Percentiles rank a stretch among this genome's conserved stretches.
phyloP scores from a whole-genome alignment of 179 eudicot genomes.

The Amaranthus tricolor region DNA sequence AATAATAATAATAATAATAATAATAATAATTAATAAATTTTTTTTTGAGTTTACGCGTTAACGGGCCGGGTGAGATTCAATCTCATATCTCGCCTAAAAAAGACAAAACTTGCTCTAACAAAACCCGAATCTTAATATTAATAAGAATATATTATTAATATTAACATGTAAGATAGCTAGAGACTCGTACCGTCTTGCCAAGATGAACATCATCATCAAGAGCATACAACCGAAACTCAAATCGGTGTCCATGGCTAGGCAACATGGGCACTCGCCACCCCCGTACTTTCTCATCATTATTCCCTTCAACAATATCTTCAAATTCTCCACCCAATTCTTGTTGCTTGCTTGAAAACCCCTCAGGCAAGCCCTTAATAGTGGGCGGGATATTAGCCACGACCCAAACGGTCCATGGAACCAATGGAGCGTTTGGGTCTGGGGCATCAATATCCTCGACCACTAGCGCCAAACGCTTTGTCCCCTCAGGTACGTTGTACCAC shows the following conservation, averaged over 20 bases:
- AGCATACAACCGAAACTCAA: constrained; percentile 73
- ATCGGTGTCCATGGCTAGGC: constrained; percentile 54
- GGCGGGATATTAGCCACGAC: constrained; percentile 63
- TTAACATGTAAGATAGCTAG: too few relatives aligned
- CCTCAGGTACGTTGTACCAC: constrained; percentile 67
- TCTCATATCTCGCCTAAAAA: too few relatives aligned
- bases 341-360: constrained; percentile 64
- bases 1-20: too few relatives aligned
- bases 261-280: constrained; percentile 63
- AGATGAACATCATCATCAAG: constrained; percentile 55
- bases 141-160: too few relatives aligned
- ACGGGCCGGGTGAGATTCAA: too few relatives aligned
- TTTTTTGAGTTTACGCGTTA: too few relatives aligned
- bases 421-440: constrained; percentile 49
- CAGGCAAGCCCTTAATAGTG: constrained; percentile 58
- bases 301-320: constrained; percentile 48
- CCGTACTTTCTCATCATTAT: constrained; percentile 56
- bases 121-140: too few relatives aligned
- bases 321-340: constrained; percentile 43
- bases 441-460: constrained; percentile 70
- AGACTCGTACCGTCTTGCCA: constrained; percentile 49
- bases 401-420: constrained; percentile 66
- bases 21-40: too few relatives aligned
- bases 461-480: constrained; percentile 52
- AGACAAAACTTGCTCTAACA: too few relatives aligned